Percentiles rank a stretch among this genome's conserved stretches.
phyloP scores from a whole-genome alignment of 129 eudicot species.

The Pulicaria dysenterica region DNA sequence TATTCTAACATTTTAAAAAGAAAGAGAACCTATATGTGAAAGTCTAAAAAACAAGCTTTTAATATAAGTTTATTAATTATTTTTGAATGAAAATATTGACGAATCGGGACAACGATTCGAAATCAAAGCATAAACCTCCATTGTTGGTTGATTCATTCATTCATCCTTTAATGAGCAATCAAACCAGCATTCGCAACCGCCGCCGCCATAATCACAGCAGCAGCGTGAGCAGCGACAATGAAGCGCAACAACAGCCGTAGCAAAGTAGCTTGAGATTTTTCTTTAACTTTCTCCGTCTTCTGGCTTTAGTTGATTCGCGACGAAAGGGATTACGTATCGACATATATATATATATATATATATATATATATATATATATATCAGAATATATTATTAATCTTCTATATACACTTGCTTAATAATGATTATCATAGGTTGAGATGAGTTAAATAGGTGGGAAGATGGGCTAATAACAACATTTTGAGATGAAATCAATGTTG shows the following conservation, averaged over 20 bases:
- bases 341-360: no score
- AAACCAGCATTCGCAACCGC: background rate
- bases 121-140: conserved; percentile 3
- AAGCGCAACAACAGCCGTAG: background rate
- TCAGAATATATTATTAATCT: background rate
- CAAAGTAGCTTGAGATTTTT: background rate
- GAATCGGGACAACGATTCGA: background rate
- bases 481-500: conserved; percentile 13
- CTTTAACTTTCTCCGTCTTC: conserved; percentile 19
- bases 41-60: conserved; percentile 9
- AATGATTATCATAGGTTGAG: background rate
- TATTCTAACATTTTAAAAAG: background rate
- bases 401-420: background rate
- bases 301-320: background rate
- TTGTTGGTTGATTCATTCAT: background rate
- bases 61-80: background rate
- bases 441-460: background rate
- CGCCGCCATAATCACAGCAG: background rate
- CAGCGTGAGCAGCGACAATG: background rate
- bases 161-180: background rate
- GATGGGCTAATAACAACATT: conserved; percentile 11
- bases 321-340: conserved; percentile 14
- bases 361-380: no score
- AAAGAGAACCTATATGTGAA: background rate
- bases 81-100: conserved; percentile 7